Conservation (phyloP, 1,139 yeast genomes). For the Scheffersomyces cryptocercus region DNA sequence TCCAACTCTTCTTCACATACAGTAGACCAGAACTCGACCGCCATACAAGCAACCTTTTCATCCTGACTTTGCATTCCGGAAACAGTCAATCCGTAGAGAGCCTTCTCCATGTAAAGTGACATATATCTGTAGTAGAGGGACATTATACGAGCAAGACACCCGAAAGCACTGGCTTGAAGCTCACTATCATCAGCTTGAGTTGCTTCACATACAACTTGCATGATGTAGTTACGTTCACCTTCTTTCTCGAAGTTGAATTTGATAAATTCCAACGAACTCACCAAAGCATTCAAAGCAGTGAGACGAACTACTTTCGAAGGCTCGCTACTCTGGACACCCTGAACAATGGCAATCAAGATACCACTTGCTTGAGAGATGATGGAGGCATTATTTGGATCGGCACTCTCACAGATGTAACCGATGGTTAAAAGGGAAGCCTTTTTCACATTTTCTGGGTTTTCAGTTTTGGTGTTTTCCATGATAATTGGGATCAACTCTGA, state of each 20-base stretch:
- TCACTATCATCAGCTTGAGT: constrained; percentile 84
- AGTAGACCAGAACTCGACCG: constrained; percentile 97
- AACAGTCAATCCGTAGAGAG: constrained; percentile 85
- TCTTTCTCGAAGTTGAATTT: constrained; percentile 85
- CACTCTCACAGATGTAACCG: constrained; percentile 94
- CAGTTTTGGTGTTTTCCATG: constrained; percentile 81
- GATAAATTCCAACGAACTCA: constrained; percentile 87
- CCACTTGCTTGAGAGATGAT: constrained; percentile 87
- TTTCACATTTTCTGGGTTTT: constrained; percentile 76
- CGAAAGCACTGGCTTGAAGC: constrained; percentile 92
- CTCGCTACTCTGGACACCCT: constrained; percentile 88
- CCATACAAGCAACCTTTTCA: constrained; percentile 95
- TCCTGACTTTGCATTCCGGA: constrained; percentile 86
- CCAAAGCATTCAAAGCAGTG: constrained; percentile 90
- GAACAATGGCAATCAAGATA: constrained; percentile 90
- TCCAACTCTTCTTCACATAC: constrained; percentile 96
- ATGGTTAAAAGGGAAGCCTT: constrained; percentile 85
- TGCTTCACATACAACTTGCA: constrained; percentile 99
- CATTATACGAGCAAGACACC: constrained; percentile 93
- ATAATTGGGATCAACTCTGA: constrained; percentile 78
- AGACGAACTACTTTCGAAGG: constrained; percentile 73
- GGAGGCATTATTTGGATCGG: constrained; percentile 81
- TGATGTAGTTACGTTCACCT: constrained; percentile 92
- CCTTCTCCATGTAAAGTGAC: constrained; percentile 97
- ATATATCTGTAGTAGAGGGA: constrained; percentile 82